phyloP scores from a whole-genome alignment of 345 rosid species.

The Mangifera indica region DNA sequence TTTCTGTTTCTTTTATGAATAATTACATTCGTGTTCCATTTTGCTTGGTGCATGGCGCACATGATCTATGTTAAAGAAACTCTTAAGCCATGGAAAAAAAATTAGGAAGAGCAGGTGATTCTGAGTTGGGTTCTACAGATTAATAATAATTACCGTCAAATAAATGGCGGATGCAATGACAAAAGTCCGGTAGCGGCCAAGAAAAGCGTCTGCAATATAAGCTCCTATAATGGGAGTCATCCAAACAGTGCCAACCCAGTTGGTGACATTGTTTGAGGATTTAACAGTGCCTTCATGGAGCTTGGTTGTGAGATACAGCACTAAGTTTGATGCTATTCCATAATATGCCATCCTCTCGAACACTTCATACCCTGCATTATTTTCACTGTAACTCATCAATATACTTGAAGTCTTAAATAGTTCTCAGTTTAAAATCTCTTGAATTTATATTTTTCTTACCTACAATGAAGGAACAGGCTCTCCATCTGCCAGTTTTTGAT shows the following conservation, averaged over 20 bases:
- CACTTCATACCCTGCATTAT: slow-evolving; percentile 48
- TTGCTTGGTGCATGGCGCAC: background rate
- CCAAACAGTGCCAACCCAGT: slow-evolving; percentile 63
- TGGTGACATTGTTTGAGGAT: slow-evolving; percentile 61
- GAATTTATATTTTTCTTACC: slow-evolving; percentile 34
- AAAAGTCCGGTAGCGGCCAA: slow-evolving; percentile 65
- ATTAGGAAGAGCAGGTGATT: too few relatives aligned
- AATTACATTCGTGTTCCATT: slow-evolving; percentile 15
- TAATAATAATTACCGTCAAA: slow-evolving; percentile 29
- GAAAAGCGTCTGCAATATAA: slow-evolving; percentile 59
- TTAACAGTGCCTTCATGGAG: slow-evolving; percentile 64
- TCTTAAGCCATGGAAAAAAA: too few relatives aligned
- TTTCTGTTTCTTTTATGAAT: slow-evolving; percentile 3
- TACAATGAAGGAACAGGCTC: slow-evolving; percentile 56
- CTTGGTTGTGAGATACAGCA: slow-evolving; percentile 43
- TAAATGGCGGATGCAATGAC: slow-evolving; percentile 43
- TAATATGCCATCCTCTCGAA: slow-evolving; percentile 73
- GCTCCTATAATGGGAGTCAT: slow-evolving; percentile 59
- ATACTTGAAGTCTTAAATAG: too few relatives aligned
- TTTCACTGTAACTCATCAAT: too few relatives aligned
- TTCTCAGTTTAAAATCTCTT: too few relatives aligned
- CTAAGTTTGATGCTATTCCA: slow-evolving; percentile 63
- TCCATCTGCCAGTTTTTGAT: slow-evolving; percentile 57
- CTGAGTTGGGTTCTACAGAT: background rate
- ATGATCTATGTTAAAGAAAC: too few relatives aligned